These are phyloP conservation scores for Gnaphalium uliginosum DNA, from an alignment of 129 eudicot genomes.

Conservation along the genomic window DNA sequence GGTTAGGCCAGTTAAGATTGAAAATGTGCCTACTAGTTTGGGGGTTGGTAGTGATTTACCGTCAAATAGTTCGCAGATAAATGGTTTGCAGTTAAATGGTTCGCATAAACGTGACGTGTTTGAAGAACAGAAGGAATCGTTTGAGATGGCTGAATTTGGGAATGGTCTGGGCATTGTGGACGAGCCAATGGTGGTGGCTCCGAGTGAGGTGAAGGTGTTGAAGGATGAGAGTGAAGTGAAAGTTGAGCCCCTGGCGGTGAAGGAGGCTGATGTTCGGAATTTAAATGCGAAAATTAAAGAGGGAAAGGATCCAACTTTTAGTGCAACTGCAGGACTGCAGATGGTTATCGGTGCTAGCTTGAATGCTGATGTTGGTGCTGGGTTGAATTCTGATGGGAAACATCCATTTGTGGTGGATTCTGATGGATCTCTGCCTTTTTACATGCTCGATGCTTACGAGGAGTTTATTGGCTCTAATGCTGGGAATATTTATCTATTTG, in stretches of 20 bases:
- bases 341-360: slow-evolving; percentile 35
- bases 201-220: slow-evolving; percentile 5
- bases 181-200: slow-evolving; percentile 21
- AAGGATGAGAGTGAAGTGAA: slow-evolving; percentile 42
- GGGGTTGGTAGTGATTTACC: slow-evolving; percentile 19
- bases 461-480: slow-evolving; percentile 74
- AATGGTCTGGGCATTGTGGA: slow-evolving; percentile 21
- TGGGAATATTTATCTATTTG: slow-evolving; percentile 85
- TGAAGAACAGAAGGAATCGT: slow-evolving; percentile 28
- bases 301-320: slow-evolving; percentile 55
- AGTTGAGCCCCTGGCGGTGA: slow-evolving; percentile 37
- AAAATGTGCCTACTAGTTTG: slow-evolving; percentile 27
- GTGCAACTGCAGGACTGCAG: slow-evolving; percentile 83
- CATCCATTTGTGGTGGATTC: slow-evolving; percentile 65
- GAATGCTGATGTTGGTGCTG: slow-evolving; percentile 32
- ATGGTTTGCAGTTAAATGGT: not conserved
- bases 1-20: slow-evolving; percentile 31
- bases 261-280: slow-evolving; percentile 43
- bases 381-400: slow-evolving; percentile 47
- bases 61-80: not conserved
- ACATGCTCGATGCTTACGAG: slow-evolving; percentile 87
- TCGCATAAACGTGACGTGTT: slow-evolving; percentile 18
- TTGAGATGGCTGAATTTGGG: slow-evolving; percentile 4
- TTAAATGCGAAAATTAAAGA: slow-evolving; percentile 75
- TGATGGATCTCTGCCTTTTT: slow-evolving; percentile 83